Evolutionary conservation across 345 rosid species (phyloP).

Genomic region (Draba incana): DNA sequence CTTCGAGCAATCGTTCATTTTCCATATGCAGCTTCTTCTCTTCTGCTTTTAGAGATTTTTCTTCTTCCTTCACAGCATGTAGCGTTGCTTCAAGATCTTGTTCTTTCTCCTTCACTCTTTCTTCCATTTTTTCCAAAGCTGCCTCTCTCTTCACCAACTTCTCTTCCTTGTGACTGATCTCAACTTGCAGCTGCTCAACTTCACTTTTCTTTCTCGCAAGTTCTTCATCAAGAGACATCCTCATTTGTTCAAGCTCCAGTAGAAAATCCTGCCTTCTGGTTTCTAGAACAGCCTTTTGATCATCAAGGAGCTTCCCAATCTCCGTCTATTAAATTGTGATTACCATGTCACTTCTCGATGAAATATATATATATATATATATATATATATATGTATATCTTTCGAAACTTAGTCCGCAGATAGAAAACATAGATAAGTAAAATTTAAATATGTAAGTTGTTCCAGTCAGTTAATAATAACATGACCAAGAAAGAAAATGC

Average conservation of each 20-base stretch:
- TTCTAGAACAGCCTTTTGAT: constrained; percentile 57
- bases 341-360: constrained; percentile 9
- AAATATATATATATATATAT: neutral
- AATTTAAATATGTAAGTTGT: constrained; percentile 2
- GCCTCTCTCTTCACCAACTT: constrained; percentile 60
- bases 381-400: too few species aligned
- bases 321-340: constrained; percentile 53
- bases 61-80: constrained; percentile 60
- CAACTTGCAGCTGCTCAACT: constrained; percentile 54
- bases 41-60: constrained; percentile 58
- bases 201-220: constrained; percentile 52
- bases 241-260: constrained; percentile 57
- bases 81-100: constrained; percentile 64
- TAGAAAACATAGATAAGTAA: neutral
- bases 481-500: too few species aligned
- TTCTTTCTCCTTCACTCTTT: constrained; percentile 71
- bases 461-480: neutral
- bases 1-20: constrained; percentile 53
- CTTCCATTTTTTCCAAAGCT: constrained; percentile 55
- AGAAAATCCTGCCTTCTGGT: constrained; percentile 60
- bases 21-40: constrained; percentile 64
- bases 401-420: neutral
- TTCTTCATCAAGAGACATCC: constrained; percentile 63
- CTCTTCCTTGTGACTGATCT: constrained; percentile 59
- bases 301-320: constrained; percentile 67